A percentile compares a stretch with the other conserved stretches of the same genome.
Conservation (phyloP, 2,329 filamentous ascomycete genomes). For the Sclerotinia sclerotiorum region DNA sequence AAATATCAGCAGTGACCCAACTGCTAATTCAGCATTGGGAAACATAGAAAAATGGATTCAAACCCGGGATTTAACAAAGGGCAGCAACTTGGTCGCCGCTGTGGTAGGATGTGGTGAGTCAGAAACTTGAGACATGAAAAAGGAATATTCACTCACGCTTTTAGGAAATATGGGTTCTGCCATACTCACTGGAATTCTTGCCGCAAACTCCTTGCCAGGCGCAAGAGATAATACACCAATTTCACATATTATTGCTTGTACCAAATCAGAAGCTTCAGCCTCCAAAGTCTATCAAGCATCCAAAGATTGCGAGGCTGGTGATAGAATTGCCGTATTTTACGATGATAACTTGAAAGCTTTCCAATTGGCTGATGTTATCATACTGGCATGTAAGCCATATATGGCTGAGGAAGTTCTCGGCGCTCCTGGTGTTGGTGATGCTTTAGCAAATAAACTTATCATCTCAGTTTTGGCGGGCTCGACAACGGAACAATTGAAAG, state of each 20-base stretch:
- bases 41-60: constrained; percentile 10
- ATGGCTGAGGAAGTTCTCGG: constrained; percentile 22
- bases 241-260: constrained; percentile 22
- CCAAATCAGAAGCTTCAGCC: constrained; percentile 19
- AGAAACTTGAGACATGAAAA: neutral
- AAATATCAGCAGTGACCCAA: neutral
- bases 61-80: neutral
- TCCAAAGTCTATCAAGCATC: constrained; percentile 14
- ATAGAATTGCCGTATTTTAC: constrained; percentile 15
- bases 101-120: constrained; percentile 24
- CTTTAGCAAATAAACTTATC: constrained; percentile 22
- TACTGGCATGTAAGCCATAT: constrained; percentile 22
- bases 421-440: constrained; percentile 15
- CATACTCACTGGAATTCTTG: constrained; percentile 19
- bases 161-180: constrained; percentile 21
- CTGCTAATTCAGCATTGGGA: neutral
- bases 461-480: constrained; percentile 23
- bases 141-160: neutral
- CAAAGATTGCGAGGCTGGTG: constrained; percentile 5
- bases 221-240: constrained; percentile 18
- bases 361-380: constrained; percentile 14
- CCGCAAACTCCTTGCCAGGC: constrained; percentile 1
- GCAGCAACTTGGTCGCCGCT: constrained; percentile 14
- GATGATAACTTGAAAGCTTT: constrained; percentile 20
- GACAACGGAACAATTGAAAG: constrained; percentile 8